Conservation (phyloP, 371 early-diverging fungal species). For the Mortierella sp. region DNA sequence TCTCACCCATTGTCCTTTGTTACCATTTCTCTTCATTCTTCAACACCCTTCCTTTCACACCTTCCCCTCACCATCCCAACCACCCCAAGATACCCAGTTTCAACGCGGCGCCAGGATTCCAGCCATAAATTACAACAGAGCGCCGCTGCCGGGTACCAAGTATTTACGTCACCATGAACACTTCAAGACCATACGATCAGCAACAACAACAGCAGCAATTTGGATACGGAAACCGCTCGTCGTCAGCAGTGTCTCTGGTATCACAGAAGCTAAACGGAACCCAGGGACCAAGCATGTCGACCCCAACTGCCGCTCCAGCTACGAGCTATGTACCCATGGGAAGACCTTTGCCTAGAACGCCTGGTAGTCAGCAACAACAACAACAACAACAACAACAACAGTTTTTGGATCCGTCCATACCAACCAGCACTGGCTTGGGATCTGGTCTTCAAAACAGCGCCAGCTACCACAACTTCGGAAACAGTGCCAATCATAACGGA, state of each 20-base stretch:
- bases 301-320: too few relatives aligned
- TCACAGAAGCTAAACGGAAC: conserved; percentile 2
- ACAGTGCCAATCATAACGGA: conserved; percentile 4
- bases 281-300: neutral
- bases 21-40: neutral
- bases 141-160: too few relatives aligned
- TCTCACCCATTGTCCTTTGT: neutral
- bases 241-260: neutral
- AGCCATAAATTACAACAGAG: too few relatives aligned
- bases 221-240: conserved; percentile 2
- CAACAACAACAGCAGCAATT: conserved; percentile 22
- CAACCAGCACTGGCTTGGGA: conserved; percentile 2
- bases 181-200: conserved; percentile 15
- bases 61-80: neutral
- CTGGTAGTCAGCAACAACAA: conserved; percentile 12
- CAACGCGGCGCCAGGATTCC: too few relatives aligned
- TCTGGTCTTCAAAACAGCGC: neutral
- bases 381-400: conserved; percentile 13
- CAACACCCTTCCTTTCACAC: neutral
- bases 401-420: conserved; percentile 11
- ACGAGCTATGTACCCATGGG: neutral
- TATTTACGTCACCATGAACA: conserved; percentile 15
- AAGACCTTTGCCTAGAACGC: conserved; percentile 31
- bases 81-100: neutral
- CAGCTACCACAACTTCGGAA: conserved; percentile 2